A percentile compares a stretch with the other conserved stretches of the same genome.
phyloP scores from a whole-genome alignment of 768 basidiomycete species.

The Pilatotrama ljubarskyi region DNA sequence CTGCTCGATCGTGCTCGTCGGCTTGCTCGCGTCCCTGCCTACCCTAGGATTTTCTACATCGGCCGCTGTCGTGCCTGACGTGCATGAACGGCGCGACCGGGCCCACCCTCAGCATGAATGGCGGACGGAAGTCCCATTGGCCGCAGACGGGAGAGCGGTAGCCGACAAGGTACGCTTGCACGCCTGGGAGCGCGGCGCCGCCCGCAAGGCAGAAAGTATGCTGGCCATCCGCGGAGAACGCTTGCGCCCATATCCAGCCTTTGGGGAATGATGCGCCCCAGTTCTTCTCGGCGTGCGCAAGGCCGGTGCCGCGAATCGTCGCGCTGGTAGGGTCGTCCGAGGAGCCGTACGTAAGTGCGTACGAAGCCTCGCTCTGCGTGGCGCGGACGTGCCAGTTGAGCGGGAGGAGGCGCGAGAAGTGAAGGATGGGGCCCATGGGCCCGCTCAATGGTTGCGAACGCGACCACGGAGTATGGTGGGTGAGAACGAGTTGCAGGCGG shows the following conservation, averaged over 20 bases:
- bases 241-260: conserved; percentile 31
- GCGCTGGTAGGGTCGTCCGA: neutral
- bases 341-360: conserved; percentile 11
- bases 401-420: conserved; percentile 23
- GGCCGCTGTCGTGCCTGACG: conserved; percentile 21
- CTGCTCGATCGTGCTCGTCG: no score
- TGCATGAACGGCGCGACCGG: conserved; percentile 22
- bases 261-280: conserved; percentile 29
- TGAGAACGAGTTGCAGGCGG: conserved; percentile 18
- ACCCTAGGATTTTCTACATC: no score
- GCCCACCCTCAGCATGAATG: conserved; percentile 20
- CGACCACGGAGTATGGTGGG: conserved; percentile 22
- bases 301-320: conserved; percentile 5
- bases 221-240: conserved; percentile 9
- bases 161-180: conserved; percentile 29
- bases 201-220: conserved; percentile 26
- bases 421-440: conserved; percentile 26
- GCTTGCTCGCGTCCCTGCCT: no score
- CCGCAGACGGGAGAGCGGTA: conserved; percentile 23
- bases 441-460: conserved; percentile 12
- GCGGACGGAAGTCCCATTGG: conserved; percentile 31
- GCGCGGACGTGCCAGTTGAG: conserved; percentile 32
- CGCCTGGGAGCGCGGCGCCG: conserved; percentile 24
- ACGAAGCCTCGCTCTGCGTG: conserved; percentile 19
- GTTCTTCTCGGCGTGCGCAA: conserved; percentile 31